These are phyloP conservation scores for Mycena vulgaris DNA, from an alignment of 768 basidiomycete genomes.

Conservation along the genomic window DNA sequence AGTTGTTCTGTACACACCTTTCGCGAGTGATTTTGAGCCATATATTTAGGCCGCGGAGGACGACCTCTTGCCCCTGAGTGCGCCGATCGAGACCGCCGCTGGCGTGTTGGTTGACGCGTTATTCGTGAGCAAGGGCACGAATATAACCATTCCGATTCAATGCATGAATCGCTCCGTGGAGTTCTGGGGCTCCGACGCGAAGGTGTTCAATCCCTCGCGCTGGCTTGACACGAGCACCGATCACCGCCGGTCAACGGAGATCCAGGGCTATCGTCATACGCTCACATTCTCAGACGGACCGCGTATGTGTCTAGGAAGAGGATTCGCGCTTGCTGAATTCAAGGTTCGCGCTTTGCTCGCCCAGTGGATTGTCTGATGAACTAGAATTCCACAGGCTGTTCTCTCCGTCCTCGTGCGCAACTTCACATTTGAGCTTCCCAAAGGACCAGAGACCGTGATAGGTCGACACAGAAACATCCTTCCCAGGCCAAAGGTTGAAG, in stretches of 20 bases:
- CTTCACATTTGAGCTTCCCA: constrained; percentile 56
- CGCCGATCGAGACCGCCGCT: constrained; percentile 45
- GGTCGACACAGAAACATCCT: constrained; percentile 50
- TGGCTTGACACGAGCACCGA: constrained; percentile 42
- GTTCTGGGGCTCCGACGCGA: constrained; percentile 62
- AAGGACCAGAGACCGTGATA: constrained; percentile 52
- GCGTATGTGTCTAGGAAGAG: constrained; percentile 53
- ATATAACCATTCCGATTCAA: constrained; percentile 55
- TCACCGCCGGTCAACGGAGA: constrained; percentile 40
- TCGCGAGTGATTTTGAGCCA: too few relatives aligned
- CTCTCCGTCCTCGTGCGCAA: constrained; percentile 58
- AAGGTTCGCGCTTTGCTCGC: background rate
- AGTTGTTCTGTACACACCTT: background rate
- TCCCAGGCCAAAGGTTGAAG: constrained; percentile 52
- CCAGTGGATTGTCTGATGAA: background rate
- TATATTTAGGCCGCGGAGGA: constrained; percentile 52
- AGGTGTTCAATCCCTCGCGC: constrained; percentile 58
- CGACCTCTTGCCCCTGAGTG: constrained; percentile 55
- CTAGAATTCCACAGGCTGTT: constrained; percentile 55
- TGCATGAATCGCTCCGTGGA: constrained; percentile 56
- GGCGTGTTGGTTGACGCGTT: constrained; percentile 48
- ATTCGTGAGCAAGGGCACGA: constrained; percentile 55
- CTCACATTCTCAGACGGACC: constrained; percentile 56
- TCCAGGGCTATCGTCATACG: constrained; percentile 52
- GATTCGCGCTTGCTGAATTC: background rate